Base-by-base conservation (phyloP, 495 filamentous ascomycete species). In the Podospora appendiculata region DNA sequence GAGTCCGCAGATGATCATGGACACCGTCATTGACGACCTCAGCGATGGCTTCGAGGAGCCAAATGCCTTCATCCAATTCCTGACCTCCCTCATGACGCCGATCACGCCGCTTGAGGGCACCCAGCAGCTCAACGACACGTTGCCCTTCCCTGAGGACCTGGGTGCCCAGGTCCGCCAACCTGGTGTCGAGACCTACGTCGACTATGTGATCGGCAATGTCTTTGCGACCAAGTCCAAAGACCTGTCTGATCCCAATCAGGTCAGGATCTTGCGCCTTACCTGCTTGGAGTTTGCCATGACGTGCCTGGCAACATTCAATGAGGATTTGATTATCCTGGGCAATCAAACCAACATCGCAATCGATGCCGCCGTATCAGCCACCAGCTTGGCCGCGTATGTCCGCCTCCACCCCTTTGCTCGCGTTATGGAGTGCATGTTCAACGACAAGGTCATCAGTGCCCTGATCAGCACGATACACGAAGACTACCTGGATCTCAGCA, bases 361-460 rank as follows among this genome's bases (percentile, higher is more conserved):
- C 6, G 91, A 96, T 66, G 59, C 76, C 13, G 80, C 83, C 6
- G 84, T 92, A 53, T 76, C 81, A 41, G 72, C 86, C 33, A 84
- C 83, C 3, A 85, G 83, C 16, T 68, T 97, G 25, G 75, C 80
- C 44, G 75, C 75, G 13, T 99, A 99, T 58, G 79, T 89, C 50
- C 79, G 83, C 6, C 76, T 96, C 19, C 93, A 99, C 69, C 90
- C 93, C 8, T 96, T 96, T 58, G 82, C 87, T 16, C 81, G 93
- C 38, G 87, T 90, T 18, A 93, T 95, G 82, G 94, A 97, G 65
- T 97, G 94, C 88, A 77, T 97, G 65, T 96, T 95, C 63, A 95
- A 95, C 58, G 88, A 93, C 57, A 89, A 88, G 55, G 89, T 95
- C 19, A 78, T 95, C 50, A 77, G 77, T 55, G 81, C 83, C 17